A percentile compares a stretch with the other conserved stretches of the same genome.
phyloP scores from a whole-genome alignment of 208 protist species.

The Phytomonas francai region DNA sequence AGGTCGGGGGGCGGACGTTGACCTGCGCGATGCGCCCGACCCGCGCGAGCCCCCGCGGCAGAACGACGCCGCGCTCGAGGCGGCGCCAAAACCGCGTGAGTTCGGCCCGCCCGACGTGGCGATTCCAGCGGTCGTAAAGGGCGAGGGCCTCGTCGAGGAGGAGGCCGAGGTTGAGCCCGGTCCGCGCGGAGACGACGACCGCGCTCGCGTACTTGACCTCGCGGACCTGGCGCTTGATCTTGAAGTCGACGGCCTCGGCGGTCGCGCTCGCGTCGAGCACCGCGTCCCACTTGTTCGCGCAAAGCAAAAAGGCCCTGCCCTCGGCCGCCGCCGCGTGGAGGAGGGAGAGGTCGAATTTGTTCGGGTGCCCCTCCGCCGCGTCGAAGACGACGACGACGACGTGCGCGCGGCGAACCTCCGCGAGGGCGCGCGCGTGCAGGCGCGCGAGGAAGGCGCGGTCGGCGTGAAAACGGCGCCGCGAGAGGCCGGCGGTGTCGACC shows the following conservation, averaged over 20 bases:
- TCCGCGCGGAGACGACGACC: constrained; percentile 83
- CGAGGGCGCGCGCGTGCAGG: constrained; percentile 67
- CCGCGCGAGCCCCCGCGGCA: constrained; percentile 83
- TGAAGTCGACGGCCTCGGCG: constrained; percentile 89
- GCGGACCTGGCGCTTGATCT: constrained; percentile 86
- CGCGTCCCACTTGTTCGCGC: constrained; percentile 91
- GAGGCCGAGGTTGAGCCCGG: constrained; percentile 82
- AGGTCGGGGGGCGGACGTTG: constrained; percentile 79
- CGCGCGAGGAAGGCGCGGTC: constrained; percentile 78
- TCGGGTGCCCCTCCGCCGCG: constrained; percentile 86
- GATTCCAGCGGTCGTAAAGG: constrained; percentile 89
- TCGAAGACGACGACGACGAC: constrained; percentile 88
- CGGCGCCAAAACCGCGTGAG: constrained; percentile 88
- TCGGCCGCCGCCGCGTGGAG: constrained; percentile 78
- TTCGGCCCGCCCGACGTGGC: constrained; percentile 67
- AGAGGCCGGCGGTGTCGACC: constrained; percentile 85
- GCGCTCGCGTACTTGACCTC: constrained; percentile 89
- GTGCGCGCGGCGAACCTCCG: constrained; percentile 82
- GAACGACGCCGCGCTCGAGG: constrained; percentile 84
- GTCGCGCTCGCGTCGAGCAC: constrained; percentile 84
- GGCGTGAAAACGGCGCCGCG: constrained; percentile 60
- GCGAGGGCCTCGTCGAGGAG: constrained; percentile 79
- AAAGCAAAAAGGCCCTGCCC: constrained; percentile 82
- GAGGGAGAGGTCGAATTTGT: constrained; percentile 90
- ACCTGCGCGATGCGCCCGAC: constrained; percentile 82